Evolutionary conservation across 2,329 filamentous ascomycete species (phyloP), one percentile per base, ranked within the genome.

Genomic region (Thermothelomyces thermophilus): DNA sequence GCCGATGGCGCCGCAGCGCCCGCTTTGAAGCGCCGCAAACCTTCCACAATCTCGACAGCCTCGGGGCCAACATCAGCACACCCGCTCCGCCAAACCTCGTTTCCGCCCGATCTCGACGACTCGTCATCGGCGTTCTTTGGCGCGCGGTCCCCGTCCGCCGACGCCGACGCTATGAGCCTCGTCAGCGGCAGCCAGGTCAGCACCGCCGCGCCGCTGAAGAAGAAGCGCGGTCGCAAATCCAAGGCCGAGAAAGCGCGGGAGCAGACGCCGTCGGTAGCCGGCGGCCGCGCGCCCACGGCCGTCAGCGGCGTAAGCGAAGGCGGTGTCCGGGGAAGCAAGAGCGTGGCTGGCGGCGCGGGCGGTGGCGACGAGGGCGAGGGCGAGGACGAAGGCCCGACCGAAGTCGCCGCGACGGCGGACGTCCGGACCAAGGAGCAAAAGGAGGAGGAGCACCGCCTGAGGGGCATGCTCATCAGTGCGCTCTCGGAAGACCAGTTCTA

Each of bases 81-180:
- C 56, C 85, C 84, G 1, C 78, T 93, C 1, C 85, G 87, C 34
- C 86, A 90, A 62, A 90, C 88, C 4, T 89, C 86, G 0, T 93
- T 90, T 62, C 85, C 86, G 0, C 86, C 86, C 22, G 83, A 82
- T 51, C 86, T 86, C 22, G 83, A 82, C 51, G 72, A 79, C 47
- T 68, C 67, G 30, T 67, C 73, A 30, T 66, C 73, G 19, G 80
- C 78, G 2, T 74, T 79, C 0, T 76, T 75, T 35, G 72, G 68
- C 56, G 73, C 73, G 16, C 78, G 84, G 14, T 87, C 83, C 0
- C 84, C 84, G 0, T 86, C 81, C 1, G 72, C 82, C 44, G 83
- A 86, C 50, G 74, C 82, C 35, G 83, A 86, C 51, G 74, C 69
- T 8, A 70, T 73, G 48, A 82, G 77, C 33, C 70, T 81, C 39